Evolutionary conservation across 192 early-diverging fungal genomes (phyloP).

Genomic region (Coemansia asiatica): DNA sequence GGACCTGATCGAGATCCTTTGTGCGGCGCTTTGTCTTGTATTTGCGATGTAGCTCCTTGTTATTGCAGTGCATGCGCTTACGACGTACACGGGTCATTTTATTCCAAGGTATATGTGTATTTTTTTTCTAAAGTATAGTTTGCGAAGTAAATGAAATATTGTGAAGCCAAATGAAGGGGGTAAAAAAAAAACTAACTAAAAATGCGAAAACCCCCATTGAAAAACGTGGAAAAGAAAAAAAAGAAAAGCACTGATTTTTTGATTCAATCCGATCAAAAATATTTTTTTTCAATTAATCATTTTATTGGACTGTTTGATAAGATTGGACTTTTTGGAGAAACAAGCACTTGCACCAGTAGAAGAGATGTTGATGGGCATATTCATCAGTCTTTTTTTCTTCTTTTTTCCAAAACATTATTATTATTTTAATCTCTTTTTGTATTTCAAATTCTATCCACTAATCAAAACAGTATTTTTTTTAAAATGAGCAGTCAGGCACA

Average conservation of each 20-base stretch:
- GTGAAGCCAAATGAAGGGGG: constrained; percentile 3
- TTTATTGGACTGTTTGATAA: too few relatives aligned
- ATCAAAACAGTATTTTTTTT: not conserved
- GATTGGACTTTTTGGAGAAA: too few relatives aligned
- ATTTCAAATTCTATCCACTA: not conserved
- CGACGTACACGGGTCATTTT: constrained; percentile 47
- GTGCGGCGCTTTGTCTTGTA: constrained; percentile 81
- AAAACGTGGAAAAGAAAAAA: constrained; percentile 8
- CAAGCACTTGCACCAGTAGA: too few relatives aligned
- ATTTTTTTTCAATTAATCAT: constrained; percentile 2
- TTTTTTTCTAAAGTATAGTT: too few relatives aligned
- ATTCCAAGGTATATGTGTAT: not conserved
- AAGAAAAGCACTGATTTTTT: constrained; percentile 13
- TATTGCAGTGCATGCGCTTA: constrained; percentile 56
- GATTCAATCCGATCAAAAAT: constrained; percentile 8
- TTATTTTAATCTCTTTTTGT: not conserved
- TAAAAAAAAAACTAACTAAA: not conserved
- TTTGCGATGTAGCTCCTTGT: constrained; percentile 75
- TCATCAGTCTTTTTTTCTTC: not conserved
- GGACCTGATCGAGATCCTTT: constrained; percentile 95
- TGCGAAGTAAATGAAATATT: too few relatives aligned
- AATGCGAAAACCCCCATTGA: too few relatives aligned
- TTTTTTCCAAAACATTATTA: not conserved
- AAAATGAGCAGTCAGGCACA: constrained; percentile 1
- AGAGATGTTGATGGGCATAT: not conserved